Evolutionary conservation across 1,139 yeast species (phyloP), one percentile per base, ranked within the genome.

Genomic region (Debaryomycetaceae sp.): DNA sequence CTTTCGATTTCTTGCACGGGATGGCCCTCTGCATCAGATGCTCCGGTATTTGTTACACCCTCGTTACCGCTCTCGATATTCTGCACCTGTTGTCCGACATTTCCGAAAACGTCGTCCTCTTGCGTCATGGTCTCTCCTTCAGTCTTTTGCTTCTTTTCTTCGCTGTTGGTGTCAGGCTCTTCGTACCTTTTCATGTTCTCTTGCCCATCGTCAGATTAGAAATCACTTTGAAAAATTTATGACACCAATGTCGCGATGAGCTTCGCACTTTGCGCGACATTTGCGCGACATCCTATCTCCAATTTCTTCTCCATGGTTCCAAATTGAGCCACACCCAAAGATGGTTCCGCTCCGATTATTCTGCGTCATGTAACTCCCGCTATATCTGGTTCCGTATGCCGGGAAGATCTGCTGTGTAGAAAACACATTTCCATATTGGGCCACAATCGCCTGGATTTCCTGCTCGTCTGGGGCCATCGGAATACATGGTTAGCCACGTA

Each of bases 1-100:
- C 97, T 89, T 62, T 91, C 95, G 51, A 95, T 81, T 63, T 93
- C 98, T 65, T 90, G 97, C 17, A 93, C 96, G 5, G 97, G 96
- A 56, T 89, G 95, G n/a, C 97, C 97, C 60, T 81, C 84, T n/a
- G 87, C 85, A 62, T 88, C 97, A 7, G 72, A 70, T 22, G 90
- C 86, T 24, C 87, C 89, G 1, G 89, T 82, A 33, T 56, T 50
- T 44, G 49, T 60, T 33, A 65, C 54, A 17, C 50, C 59, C 44
- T 40, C 40, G 34, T 43, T 42, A 33, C 37, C 37, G 35, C 42
- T 40, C 13, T 38, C 34, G 13, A 65, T 54, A 23, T 59, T 68
- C 51, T 74, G 70, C 8, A 77, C 86, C 45, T 78, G 78, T 38
- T 78, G 78, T 38, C 88, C 88, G 14, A 83, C 85, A 11, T 79